Conservation (phyloP, 345 rosid genomes). For the sweet orange (Citrus sinensis) region DVS_A1.0 CM039161.1:21625001-21625500, state of each 20-base stretch:
- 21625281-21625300: not conserved
- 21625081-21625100: constrained; percentile 2
- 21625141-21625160: not conserved
- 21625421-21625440: too few relatives aligned
- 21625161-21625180: not conserved
- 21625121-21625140: not conserved
- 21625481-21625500: not conserved
- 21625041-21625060: constrained; percentile 19
- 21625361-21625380: too few relatives aligned
- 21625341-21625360: too few relatives aligned
- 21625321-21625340: too few relatives aligned
- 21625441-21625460: too few relatives aligned
- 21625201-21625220: not conserved
- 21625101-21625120: not conserved
- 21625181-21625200: not conserved
- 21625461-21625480: not conserved
- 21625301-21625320: not conserved
- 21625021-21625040: constrained; percentile 1
- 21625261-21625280: not conserved
- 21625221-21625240: not conserved
- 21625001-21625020: constrained; percentile 13
- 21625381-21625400: too few relatives aligned
- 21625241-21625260: not conserved
- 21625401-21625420: too few relatives aligned
- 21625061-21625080: not conserved